Percentiles rank a stretch among this genome's conserved stretches.
These are phyloP conservation scores for Thielaviopsis musarum DNA, from an alignment of 2,329 filamentous ascomycete species.

Conservation along the genomic window DNA sequence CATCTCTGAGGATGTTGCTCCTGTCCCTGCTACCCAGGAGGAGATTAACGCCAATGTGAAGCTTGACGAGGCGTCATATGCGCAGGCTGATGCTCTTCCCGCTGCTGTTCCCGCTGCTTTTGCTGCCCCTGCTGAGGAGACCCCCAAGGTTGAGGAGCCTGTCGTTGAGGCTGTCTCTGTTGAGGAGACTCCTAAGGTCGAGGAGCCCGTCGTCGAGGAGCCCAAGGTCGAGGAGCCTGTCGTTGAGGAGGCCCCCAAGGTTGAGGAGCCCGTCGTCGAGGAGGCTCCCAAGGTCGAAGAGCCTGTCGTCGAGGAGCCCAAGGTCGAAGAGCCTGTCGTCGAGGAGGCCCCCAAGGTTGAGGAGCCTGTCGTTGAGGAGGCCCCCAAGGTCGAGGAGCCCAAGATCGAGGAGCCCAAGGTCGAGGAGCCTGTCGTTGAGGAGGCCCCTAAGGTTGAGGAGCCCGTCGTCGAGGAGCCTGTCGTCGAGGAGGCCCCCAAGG, in stretches of 20 bases:
- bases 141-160: slow-evolving; percentile 18
- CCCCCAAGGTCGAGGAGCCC: slow-evolving; percentile 1
- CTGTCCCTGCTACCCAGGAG: slow-evolving; percentile 54
- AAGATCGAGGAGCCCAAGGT: slow-evolving; percentile 5
- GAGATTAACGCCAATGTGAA: slow-evolving; percentile 55
- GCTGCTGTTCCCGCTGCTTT: slow-evolving; percentile 50
- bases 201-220: too few species aligned
- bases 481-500: too few species aligned
- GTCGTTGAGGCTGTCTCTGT: slow-evolving; percentile 13
- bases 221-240: too few species aligned
- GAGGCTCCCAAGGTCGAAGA: slow-evolving; percentile 12
- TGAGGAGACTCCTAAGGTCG: slow-evolving; percentile 11
- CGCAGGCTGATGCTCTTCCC: slow-evolving; percentile 53
- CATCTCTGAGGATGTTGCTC: slow-evolving; percentile 62
- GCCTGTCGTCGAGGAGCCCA: slow-evolving; percentile 18
- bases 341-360: slow-evolving; percentile 14
- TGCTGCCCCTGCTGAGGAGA: slow-evolving; percentile 40
- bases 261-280: slow-evolving; percentile 10
- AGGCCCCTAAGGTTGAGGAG: slow-evolving; percentile 3
- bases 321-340: slow-evolving; percentile 10
- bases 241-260: background rate
- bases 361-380: slow-evolving; percentile 13
- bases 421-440: slow-evolving; percentile 4
- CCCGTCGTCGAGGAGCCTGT: slow-evolving; percentile 11
- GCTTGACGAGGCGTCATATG: slow-evolving; percentile 72